Evolutionary conservation across 2,329 filamentous ascomycete genomes (phyloP), one percentile per base, ranked within the genome.

Genomic region (Camillea tinctor): DNA sequence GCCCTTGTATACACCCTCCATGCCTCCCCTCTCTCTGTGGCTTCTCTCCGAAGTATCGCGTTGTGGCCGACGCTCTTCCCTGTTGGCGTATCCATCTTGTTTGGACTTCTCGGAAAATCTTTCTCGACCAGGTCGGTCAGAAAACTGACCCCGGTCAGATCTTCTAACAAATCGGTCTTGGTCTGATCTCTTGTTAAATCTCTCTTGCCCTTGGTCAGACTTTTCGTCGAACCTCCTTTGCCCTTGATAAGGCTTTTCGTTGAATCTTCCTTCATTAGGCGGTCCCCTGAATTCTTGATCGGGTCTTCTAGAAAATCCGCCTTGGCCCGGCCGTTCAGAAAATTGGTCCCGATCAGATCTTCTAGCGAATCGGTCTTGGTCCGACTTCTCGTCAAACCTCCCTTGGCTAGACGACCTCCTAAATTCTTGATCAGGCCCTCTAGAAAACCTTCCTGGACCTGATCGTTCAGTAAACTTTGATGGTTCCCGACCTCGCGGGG

Each of bases 1-100:
- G 20, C 36, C 6, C 4, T 44, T 15, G 36, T 8, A 51, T 50
- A 26, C 60, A n/a, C 24, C 57, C 9, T 53, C 59, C 30, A 66
- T 60, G 21, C 62, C 21, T 11, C 55, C 40, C n/a, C 54, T 49
- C 17, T 58, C 55, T 23, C 51, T 40, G 21, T 51, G 23, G 13
- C 30, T 48, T 52, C 26, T 23, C 53, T 22, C 50, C 23, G 13
- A 3, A 19, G 13, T 30, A 20, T 44, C 30, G 13, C n/a, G 13
- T 13, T 15, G 36, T 30, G 22, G 36, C 24, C 40, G 50, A 17
- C 15, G 30, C 26, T 53, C 50, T n/a, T 49, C 50, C 21, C 19
- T 52, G 36, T 44, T 15, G 36, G 36, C 5, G 11, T 8, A 40
- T 17, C 36, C 4, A 13, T 17, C 15, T 40, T 40, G 5, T 13